phyloP scores from a whole-genome alignment of 805 yeast genomes.

The Candida morakotiae region DNA sequence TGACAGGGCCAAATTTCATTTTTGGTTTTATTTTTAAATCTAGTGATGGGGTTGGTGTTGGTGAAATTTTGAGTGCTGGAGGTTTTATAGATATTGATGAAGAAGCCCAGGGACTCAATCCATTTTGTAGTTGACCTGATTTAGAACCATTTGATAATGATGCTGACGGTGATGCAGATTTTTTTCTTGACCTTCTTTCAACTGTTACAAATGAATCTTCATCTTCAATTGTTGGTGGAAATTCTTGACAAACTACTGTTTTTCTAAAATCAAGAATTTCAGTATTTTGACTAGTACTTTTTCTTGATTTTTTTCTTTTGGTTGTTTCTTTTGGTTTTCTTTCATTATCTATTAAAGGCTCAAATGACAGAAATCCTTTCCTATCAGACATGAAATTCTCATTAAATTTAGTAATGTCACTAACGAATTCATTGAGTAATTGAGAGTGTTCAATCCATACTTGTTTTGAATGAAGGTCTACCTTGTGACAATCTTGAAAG shows the following conservation, averaged over 20 bases:
- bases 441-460: constrained; percentile 20
- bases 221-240: constrained; percentile 1
- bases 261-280: constrained; percentile 23
- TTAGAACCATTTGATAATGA: neutral
- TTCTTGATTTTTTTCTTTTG: constrained; percentile 19
- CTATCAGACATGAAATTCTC: constrained; percentile 31
- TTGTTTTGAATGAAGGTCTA: constrained; percentile 15
- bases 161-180: constrained; percentile 10
- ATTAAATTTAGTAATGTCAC: constrained; percentile 18
- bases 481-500: constrained; percentile 24
- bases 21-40: constrained; percentile 14
- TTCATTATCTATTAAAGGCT: constrained; percentile 32
- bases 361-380: constrained; percentile 29
- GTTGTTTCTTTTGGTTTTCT: constrained; percentile 9
- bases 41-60: neutral
- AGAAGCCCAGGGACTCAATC: neutral
- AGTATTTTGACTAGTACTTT: constrained; percentile 18
- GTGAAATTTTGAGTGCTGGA: neutral
- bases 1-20: constrained; percentile 30
- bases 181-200: constrained; percentile 14
- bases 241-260: constrained; percentile 4
- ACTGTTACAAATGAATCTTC: constrained; percentile 24
- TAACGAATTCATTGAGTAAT: constrained; percentile 19
- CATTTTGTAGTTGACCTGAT: neutral
- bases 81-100: neutral